phyloP scores from a whole-genome alignment of 306 rosid species.

The Dalbergia cultrata region DNA sequence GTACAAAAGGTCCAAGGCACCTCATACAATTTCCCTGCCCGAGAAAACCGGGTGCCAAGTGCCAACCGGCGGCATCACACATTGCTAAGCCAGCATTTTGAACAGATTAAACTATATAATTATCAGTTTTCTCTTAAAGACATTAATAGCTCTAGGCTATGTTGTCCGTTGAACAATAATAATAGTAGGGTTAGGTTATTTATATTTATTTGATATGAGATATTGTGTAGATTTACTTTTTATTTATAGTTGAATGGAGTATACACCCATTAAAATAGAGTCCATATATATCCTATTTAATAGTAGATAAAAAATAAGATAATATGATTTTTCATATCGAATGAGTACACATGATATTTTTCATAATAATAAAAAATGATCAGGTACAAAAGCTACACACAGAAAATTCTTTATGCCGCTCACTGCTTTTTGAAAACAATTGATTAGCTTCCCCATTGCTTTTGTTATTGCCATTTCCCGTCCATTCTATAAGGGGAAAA shows the following conservation, averaged over 20 bases:
- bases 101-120: background rate
- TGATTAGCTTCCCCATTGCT: conserved; percentile 46
- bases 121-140: background rate
- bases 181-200: too few species aligned
- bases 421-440: conserved; percentile 53
- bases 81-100: background rate
- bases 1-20: background rate
- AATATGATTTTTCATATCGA: too few species aligned
- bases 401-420: conserved; percentile 58
- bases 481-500: conserved; percentile 17
- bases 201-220: too few species aligned
- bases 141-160: background rate
- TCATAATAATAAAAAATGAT: background rate
- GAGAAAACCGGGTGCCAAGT: background rate
- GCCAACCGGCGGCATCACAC: background rate
- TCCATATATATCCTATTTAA: too few species aligned
- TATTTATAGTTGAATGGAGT: too few species aligned
- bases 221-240: too few species aligned
- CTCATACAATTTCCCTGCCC: background rate
- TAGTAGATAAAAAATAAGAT: too few species aligned
- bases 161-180: too few species aligned
- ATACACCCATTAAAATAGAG: too few species aligned
- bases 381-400: conserved; percentile 39
- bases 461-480: background rate
- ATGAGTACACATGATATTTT: too few species aligned